Base-by-base conservation (phyloP, 495 filamentous ascomycete genomes). In the Elaphomyces granulatus region DNA sequence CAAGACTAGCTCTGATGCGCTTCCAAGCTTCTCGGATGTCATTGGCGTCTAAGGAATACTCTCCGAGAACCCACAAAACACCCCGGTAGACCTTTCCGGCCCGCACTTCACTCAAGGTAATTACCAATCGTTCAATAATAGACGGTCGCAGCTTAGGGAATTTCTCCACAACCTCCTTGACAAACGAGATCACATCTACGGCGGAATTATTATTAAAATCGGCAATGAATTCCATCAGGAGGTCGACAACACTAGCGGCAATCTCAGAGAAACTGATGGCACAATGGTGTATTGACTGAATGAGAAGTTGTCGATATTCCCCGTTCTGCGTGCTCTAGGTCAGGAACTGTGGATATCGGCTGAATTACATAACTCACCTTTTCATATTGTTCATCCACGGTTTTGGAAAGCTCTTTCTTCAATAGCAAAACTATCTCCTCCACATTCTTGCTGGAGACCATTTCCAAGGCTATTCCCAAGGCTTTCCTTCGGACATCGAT, bases 251-350 rank as follows among this genome's bases (percentile, higher is more conserved):
- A 54, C 84, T 94, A 28, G 88, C 83, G 36, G 92, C 92, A 38
- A 96, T 85, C 59, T 96, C 92, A 3, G 92, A 95, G 64, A 95
- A 95, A 55, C 90, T 94, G 67, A 99, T 94, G 42, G 92, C 92
- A 57, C 88, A 96, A 53, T 83, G 84, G 60, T 99, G 92, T 52
- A 99, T 96, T 35, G 87, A 84, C 56, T 95, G 86, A 47, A 99
- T 94, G 36, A 99, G 68, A 2, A 96, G 69, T 57, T 90, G 85
- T 45, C 92, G 82, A 58, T 99, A 96, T 58, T 98, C 90, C 64
- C 74, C 83, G 63, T 95, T 96, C 76, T 80, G 39, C 3, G 40
- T 14, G 15, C 32, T 20, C 35, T 7, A 20, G 2, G 43, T 64
- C 44, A 63, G 53, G n/a, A 14, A 30, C 38, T 4, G 12, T 16